Evolutionary conservation across 192 early-diverging fungal genomes (phyloP), one percentile per base, ranked within the genome.

Genomic region (Gaertneriomyces sp.): DNA sequence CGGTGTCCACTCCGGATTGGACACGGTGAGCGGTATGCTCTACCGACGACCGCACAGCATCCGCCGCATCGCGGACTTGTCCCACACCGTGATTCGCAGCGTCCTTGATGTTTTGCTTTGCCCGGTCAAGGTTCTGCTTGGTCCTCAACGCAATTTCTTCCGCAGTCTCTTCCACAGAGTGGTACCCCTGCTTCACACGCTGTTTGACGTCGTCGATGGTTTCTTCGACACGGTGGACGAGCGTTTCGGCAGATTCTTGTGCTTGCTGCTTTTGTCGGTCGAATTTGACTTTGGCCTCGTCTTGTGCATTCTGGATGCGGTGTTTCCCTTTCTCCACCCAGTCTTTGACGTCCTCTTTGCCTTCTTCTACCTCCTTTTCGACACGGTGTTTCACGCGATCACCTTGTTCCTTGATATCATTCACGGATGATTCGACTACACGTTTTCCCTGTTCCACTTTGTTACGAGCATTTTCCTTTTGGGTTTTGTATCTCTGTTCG

Each of bases 1-100:
- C 49, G 7, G 63, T 46, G 39, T 74, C 25, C 7, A 59, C 68
- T 25, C 53, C 19, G 1, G 43, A 42, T 50, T 74, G 65, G 60
- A 56, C 55, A 14, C 67, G 63, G 7, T 65, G 55, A 4, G 59
- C 60, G 39, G 45, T 74, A n/a, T 45, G 42, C 7, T 66, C 9
- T 9, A 58, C 53, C 14, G 53, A n/a, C n/a, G 55, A n/a, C 41
- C 40, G 7, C 5, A 57, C 64, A 41, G 20, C 14, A n/a, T 66
- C 54, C 12, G 52, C 52, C 17, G 64, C 52, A 44, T 41, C 33
- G 4, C 58, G 43, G 6, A 52, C 39, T 20, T 40, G 8, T 9
- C 53, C 50, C 17, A 3, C 6, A 41, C 43, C 62, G 4, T 17
- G 50, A 41, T 66, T 43, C 7, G 55, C 64, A 43, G 38, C 54